Conservation (phyloP, 179 eudicot genomes). For the Beta lomatogona region DNA sequence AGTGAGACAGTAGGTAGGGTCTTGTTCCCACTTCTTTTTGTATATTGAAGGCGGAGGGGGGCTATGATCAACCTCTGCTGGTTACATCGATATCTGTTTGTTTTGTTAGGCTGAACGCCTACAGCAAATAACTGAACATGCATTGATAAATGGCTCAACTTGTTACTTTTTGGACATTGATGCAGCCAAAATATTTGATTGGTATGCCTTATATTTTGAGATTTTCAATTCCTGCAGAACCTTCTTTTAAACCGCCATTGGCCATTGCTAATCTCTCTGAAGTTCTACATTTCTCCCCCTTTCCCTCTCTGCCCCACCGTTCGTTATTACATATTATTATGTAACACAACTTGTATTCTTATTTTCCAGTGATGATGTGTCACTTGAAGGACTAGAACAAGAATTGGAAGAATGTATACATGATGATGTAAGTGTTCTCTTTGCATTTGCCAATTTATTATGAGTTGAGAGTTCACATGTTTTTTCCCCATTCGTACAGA, state of each 20-base stretch:
- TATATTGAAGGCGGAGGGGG: no score
- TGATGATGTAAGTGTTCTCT: constrained; percentile 69
- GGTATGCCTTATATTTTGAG: neutral
- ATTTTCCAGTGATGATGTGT: constrained; percentile 70
- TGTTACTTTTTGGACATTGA: neutral
- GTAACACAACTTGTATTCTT: constrained; percentile 21
- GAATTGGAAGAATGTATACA: constrained; percentile 87
- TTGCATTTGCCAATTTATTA: neutral
- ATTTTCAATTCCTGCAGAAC: no score
- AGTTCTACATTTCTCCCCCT: no score
- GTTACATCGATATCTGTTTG: no score
- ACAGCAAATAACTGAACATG: neutral
- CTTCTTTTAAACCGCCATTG: no score
- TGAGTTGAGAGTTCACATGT: constrained; percentile 10
- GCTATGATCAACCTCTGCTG: no score
- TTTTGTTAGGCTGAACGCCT: no score
- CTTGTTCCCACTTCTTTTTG: neutral
- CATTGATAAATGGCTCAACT: neutral
- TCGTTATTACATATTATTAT: no score
- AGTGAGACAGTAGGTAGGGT: neutral
- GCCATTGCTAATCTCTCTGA: no score
- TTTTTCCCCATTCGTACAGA: neutral
- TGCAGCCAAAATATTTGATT: neutral
- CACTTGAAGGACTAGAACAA: constrained; percentile 92
- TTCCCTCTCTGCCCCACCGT: neutral